Evolutionary conservation across 805 yeast species (phyloP).

Genomic region (Vanderwaltozyma yarrowii): DNA sequence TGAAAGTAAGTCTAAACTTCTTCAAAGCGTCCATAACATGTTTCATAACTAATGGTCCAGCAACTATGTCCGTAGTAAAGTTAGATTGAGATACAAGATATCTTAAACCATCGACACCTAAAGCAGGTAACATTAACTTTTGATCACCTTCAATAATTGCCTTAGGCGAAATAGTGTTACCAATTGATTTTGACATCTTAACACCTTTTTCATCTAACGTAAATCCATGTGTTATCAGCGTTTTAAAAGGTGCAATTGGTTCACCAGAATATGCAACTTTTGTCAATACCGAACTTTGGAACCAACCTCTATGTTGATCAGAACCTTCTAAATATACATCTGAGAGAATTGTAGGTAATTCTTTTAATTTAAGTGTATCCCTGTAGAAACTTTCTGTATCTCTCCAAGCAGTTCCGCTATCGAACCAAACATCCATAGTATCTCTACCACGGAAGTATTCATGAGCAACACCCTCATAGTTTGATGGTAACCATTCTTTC

Average conservation of each 20-base stretch:
- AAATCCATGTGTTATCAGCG: conserved; percentile 87
- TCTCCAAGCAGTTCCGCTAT: conserved; percentile 88
- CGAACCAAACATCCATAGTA: conserved; percentile 99
- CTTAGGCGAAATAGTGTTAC: conserved; percentile 66
- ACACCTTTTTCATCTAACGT: conserved; percentile 74
- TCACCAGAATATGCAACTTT: conserved; percentile 41
- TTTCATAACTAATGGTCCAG: conserved; percentile 60
- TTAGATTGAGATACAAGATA: conserved; percentile 86
- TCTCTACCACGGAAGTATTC: conserved; percentile 61
- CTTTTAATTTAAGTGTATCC: conserved; percentile 25
- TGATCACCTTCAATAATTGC: conserved; percentile 55
- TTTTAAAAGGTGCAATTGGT: conserved; percentile 53
- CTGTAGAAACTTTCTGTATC: conserved; percentile 28
- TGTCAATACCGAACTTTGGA: conserved; percentile 84
- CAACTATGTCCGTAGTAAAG: conserved; percentile 68
- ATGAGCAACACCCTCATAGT: conserved; percentile 32
- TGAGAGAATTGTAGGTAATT: conserved; percentile 42
- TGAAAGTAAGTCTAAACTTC: conserved; percentile 73
- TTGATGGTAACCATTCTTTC: conserved; percentile 59
- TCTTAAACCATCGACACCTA: conserved; percentile 88
- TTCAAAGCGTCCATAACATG: conserved; percentile 74
- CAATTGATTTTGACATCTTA: conserved; percentile 91
- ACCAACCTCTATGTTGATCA: conserved; percentile 99
- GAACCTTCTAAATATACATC: conserved; percentile 92
- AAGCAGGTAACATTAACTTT: conserved; percentile 40